Base-by-base conservation (phyloP, 192 early-diverging fungal species). In the Mortierella antarctica region DNA sequence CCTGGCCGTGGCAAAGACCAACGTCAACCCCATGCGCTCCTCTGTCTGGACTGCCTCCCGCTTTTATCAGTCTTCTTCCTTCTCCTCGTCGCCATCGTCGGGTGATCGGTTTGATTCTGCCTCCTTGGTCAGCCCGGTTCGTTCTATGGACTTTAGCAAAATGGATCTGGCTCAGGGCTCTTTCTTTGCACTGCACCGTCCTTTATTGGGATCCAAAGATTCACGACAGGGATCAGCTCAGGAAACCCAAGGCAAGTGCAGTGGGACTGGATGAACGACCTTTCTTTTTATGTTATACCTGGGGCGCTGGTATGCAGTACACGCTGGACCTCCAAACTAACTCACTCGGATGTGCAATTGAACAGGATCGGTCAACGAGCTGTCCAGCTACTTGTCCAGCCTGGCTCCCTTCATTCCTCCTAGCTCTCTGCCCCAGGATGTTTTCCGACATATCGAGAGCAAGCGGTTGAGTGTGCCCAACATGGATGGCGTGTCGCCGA, bases 181-280 rank as follows among this genome's bases (percentile, higher is more conserved):
- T 23, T 91, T 91, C 74, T 91, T 88, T 71, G 87, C 89, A 6
- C 68, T 87, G 13, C 86, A 91, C 65, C 84, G 88, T 48, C 89
- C 89, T 52, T 63, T 89, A n/a, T 74, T 89, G 15, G 82, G 85
- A 18, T 59, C 67, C 21, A n/a, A 58, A 15, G 71, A 72, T 17
- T 20, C 58, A 45, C 53, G 60, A 11, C 10, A 46, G 46, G 15
- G 31, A 42, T 57, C 50, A 40, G 56, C 51, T 18, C 17, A 45
- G 23, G 67, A 69, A n/a, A 18, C 53, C 54, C 58, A 64, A 77
- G 62, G 69, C 67, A 59, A 65, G 76, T 69, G 57, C 6, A 10
- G 0, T n/a, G 7, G 48, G 31, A 31, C 31, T 39, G 31, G 9
- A 31, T 31, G 1, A 31, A 31, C 31, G 31, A 31, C 31, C 3